Evolutionary conservation across 2,329 filamentous ascomycete genomes (phyloP), one percentile per base, ranked within the genome.

Genomic region (Apiospora arundinis): DNA sequence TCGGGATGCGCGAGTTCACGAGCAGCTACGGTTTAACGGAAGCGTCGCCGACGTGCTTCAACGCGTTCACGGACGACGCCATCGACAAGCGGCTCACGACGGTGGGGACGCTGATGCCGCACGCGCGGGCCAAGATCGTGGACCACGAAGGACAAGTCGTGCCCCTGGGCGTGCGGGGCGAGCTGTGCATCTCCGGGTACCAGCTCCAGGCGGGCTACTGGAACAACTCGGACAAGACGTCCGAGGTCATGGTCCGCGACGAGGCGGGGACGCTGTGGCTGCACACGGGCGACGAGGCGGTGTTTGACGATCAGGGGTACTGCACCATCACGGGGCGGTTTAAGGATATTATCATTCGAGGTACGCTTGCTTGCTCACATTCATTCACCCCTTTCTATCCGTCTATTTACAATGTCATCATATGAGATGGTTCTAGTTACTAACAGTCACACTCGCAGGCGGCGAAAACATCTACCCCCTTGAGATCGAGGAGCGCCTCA

Each of bases 321-420:
- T 93, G 92, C 75, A 86, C 85, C 8, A 94, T 95, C 75, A 94
- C 92, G 0, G 92, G 92, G 0, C 85, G 92, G 25, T 93, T 93
- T 82, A 94, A 94, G 82, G 92, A 95, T 72, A 93, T 94, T 46
- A 93, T 94, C 71, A 94, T 94, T 72, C 85, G 92, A 76, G 92
- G 90, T 86, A 76, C 69, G 82, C 70, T 66, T 49, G 9, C n/a
- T 40, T 40, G 2, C 1, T 40, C 37, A 7, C 12, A 18, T 21
- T n/a, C 11, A 8, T 40, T 56, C 6, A 52, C 3, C 21, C 28
- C 6, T 9, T n/a, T 40, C 28, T 40, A 25, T n/a, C n/a, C 37
- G 32, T 60, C 46, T 40, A 28, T 14, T 32, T 44, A 21, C 16
- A 60, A 9, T 7, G 25, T 8, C 16, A 40, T 5, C n/a, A 18